phyloP scores from a whole-genome alignment of 352 stramenopile species.

The Phytophthora pisi region DNA sequence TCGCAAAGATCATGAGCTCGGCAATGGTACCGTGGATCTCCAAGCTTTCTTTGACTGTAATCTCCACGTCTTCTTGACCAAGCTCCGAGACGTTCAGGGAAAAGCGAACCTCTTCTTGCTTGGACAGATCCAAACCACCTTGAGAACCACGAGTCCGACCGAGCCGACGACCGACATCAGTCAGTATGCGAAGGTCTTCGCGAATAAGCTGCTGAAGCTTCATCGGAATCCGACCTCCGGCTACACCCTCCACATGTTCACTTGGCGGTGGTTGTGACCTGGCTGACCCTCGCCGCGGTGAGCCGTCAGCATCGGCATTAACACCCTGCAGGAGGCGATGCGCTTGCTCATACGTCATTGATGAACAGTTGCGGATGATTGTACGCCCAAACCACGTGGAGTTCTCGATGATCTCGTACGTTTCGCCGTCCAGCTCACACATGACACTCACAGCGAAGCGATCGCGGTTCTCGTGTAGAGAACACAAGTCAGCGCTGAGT shows the following conservation, averaged over 20 bases:
- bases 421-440: constrained; percentile 88
- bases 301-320: constrained; percentile 60
- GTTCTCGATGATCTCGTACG: constrained; percentile 58
- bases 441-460: constrained; percentile 92
- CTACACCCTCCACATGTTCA: constrained; percentile 49
- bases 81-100: constrained; percentile 76
- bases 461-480: constrained; percentile 90
- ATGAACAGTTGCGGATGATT: constrained; percentile 96
- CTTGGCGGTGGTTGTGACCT: constrained; percentile 4
- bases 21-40: constrained; percentile 95
- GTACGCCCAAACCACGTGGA: constrained; percentile 90
- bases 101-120: constrained; percentile 88
- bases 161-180: constrained; percentile 67
- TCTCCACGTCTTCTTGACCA: constrained; percentile 76
- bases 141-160: constrained; percentile 63
- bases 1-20: constrained; percentile 95
- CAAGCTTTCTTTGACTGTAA: constrained; percentile 90
- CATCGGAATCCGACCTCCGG: constrained; percentile 67
- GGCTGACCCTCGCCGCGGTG: constrained; percentile 12
- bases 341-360: constrained; percentile 88
- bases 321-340: constrained; percentile 74
- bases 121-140: constrained; percentile 79
- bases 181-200: constrained; percentile 65
- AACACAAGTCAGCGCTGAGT: constrained; percentile 91
- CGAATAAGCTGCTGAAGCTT: constrained; percentile 56